Evolutionary conservation across 768 basidiomycete species (phyloP), one percentile per base, ranked within the genome.

Genomic region (Leucogyrophana mollusca): DNA sequence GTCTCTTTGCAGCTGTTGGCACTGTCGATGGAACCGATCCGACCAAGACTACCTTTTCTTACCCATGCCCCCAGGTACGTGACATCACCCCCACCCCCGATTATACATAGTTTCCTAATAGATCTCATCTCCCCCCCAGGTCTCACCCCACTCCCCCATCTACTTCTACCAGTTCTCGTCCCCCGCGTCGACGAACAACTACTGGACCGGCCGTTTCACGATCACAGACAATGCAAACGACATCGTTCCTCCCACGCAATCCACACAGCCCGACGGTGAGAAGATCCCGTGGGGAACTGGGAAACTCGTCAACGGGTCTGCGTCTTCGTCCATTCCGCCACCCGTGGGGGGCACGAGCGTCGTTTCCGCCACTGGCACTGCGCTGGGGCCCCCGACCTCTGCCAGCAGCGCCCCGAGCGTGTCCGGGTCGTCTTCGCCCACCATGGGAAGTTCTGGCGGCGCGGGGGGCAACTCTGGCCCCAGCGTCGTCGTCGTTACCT

Each of bases 161-260:
- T 91, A 90, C 70, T 91, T 90, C 71, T 88, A 88, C 64, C 86
- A 90, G 56, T 90, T 87, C 72, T 70, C 77, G 13, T 64, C 78
- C 1, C 66, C 75, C 0, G 56, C 50, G 5, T 58, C 78, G 1
- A 1, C 65, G 30, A 58, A 57, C 40, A 72, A 69, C 58, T 53
- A 56, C 18, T 92, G 90, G 90, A 87, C 87, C 2, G 81, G 79
- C 13, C 85, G 90, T 18, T 91, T 90, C 73, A 70, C 83, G 27
- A 88, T 92, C 57, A 79, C 83, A 3, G 76, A 73, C 25, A 36
- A 73, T 3, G 54, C 61, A 20, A 80, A 79, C 10, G 51, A 64
- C 7, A 68, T 73, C 42, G 72, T 72, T 3, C 56, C 79, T 4
- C 73, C 88, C 0, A 45, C 76, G 14, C 72, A 87, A 45, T 27